Conservation (phyloP, 805 yeast species). For the Yamadazyma olivae region DNA sequence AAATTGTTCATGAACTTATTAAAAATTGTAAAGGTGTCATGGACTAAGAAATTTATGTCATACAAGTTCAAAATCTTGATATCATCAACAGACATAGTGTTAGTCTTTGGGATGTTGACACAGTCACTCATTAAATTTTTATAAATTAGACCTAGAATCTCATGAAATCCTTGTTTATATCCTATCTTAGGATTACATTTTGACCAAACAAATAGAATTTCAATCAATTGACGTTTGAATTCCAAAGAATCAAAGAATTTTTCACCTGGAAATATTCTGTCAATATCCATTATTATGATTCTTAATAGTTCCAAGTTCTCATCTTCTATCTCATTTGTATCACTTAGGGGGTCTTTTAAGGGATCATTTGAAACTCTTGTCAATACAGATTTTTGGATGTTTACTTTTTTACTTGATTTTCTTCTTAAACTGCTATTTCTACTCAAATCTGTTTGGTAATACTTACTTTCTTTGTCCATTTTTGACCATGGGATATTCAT, state of each 20-base stretch:
- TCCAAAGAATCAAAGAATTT: slow-evolving; percentile 21
- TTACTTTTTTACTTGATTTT: not conserved
- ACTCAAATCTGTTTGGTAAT: slow-evolving; percentile 17
- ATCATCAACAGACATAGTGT: slow-evolving; percentile 26
- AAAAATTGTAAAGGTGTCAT: slow-evolving; percentile 45
- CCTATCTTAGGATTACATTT: slow-evolving; percentile 46
- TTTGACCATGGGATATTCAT: slow-evolving; percentile 38
- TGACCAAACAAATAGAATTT: slow-evolving; percentile 47
- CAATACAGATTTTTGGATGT: slow-evolving; percentile 12
- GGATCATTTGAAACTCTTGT: slow-evolving; percentile 17
- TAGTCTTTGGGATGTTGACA: slow-evolving; percentile 22
- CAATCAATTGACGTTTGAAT: slow-evolving; percentile 32
- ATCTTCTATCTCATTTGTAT: slow-evolving; percentile 2
- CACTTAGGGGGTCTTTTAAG: slow-evolving; percentile 17
- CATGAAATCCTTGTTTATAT: slow-evolving; percentile 57
- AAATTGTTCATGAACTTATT: slow-evolving; percentile 39
- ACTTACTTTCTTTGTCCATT: slow-evolving; percentile 27
- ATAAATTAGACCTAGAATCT: slow-evolving; percentile 48
- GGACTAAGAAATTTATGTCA: slow-evolving; percentile 33
- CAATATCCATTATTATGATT: slow-evolving; percentile 48
- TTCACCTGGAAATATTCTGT: slow-evolving; percentile 51
- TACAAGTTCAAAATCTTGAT: slow-evolving; percentile 34
- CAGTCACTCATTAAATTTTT: slow-evolving; percentile 38
- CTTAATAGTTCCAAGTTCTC: slow-evolving; percentile 40
- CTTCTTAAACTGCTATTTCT: slow-evolving; percentile 11